These are phyloP conservation scores for Hygrophoropsis aurantiaca DNA, from an alignment of 768 basidiomycete genomes.

Conservation along the genomic window DNA sequence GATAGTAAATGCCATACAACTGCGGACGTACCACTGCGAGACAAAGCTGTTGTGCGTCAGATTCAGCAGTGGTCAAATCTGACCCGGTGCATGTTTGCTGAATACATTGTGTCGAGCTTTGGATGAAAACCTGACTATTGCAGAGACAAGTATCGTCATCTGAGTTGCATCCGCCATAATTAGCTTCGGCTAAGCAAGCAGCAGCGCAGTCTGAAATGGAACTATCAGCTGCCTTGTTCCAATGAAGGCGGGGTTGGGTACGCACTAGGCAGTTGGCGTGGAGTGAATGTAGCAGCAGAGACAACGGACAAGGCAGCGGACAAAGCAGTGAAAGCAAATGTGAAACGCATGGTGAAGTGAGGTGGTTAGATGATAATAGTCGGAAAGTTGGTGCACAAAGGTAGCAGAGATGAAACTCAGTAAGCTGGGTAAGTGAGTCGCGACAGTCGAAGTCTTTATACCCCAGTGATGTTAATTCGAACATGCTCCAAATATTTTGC, in stretches of 20 bases:
- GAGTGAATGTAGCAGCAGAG: conserved; percentile 18
- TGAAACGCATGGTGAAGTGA: conserved; percentile 16
- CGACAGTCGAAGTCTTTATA: conserved; percentile 1
- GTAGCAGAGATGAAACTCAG: conserved; percentile 16
- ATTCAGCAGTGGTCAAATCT: conserved; percentile 47
- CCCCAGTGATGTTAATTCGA: not conserved
- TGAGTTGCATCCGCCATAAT: conserved; percentile 43
- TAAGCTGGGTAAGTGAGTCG: conserved; percentile 36
- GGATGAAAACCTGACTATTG: conserved; percentile 44
- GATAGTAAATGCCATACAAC: not conserved
- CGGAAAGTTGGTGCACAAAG: not conserved
- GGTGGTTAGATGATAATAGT: conserved; percentile 7
- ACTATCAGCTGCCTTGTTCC: not conserved
- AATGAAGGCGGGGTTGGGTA: not conserved
- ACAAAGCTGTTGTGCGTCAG: conserved; percentile 43
- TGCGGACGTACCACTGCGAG: conserved; percentile 40
- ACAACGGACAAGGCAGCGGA: conserved; percentile 12
- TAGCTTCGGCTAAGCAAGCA: conserved; percentile 45
- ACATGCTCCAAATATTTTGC: conserved; percentile 1
- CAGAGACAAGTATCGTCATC: conserved; percentile 64
- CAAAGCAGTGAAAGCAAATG: conserved; percentile 12
- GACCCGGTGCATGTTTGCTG: conserved; percentile 40
- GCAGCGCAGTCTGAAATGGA: conserved; percentile 47
- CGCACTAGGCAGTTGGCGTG: conserved; percentile 23
- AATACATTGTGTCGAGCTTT: conserved; percentile 49